A percentile compares a stretch with the other conserved stretches of the same genome.
These are phyloP conservation scores for Candida tibetensis DNA, from an alignment of 805 yeast species.

Conservation along the genomic window DNA sequence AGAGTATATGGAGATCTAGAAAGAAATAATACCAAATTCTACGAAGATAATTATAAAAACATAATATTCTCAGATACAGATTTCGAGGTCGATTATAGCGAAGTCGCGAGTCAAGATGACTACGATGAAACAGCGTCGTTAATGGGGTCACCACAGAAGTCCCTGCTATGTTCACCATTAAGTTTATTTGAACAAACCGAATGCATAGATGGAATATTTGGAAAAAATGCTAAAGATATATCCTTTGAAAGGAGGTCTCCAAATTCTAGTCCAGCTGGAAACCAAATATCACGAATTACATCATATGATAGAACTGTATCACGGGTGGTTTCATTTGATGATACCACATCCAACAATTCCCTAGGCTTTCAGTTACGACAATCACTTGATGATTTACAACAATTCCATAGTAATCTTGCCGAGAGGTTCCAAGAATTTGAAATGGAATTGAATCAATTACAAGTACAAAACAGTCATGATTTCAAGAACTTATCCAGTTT, in stretches of 20 bases:
- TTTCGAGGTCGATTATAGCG: constrained; percentile 7
- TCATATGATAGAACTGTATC: background rate
- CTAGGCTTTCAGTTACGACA: constrained; percentile 8
- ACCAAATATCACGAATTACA: background rate
- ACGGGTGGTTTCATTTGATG: background rate
- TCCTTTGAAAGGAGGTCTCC: background rate
- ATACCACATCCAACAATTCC: background rate
- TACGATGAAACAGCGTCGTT: constrained; percentile 20
- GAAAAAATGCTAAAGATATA: background rate
- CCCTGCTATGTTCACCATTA: background rate
- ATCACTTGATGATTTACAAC: constrained; percentile 11
- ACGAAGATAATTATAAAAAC: constrained; percentile 11
- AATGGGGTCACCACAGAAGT: constrained; percentile 12
- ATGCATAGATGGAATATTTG: constrained; percentile 1
- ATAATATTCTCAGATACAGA: background rate
- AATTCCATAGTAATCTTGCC: constrained; percentile 7
- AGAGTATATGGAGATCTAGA: constrained; percentile 15
- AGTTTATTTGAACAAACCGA: constrained; percentile 1
- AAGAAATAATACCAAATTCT: constrained; percentile 7
- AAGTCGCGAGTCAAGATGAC: constrained; percentile 9
- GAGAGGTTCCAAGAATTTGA: constrained; percentile 9
- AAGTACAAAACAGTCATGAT: constrained; percentile 10
- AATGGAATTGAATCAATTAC: constrained; percentile 7
- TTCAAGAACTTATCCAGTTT: constrained; percentile 8
- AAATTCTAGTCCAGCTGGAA: background rate